These are phyloP conservation scores for Aspergillus pseudoglaucus DNA, from an alignment of 2,329 filamentous ascomycete species.

Conservation along the genomic window DNA sequence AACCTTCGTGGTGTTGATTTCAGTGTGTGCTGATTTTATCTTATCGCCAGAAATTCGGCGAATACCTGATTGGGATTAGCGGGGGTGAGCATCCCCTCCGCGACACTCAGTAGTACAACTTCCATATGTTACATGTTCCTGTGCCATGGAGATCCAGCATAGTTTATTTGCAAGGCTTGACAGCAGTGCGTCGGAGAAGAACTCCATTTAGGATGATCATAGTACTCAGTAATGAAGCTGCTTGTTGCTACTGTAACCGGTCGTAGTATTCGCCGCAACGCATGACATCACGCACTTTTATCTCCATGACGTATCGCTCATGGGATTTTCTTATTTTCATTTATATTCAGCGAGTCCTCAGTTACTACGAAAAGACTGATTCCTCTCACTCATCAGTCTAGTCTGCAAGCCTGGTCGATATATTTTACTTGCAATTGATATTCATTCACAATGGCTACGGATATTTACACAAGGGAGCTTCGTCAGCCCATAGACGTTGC, in stretches of 20 bases:
- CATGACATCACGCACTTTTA: slow-evolving; percentile 17
- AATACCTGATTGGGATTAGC: not conserved
- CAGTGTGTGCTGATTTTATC: too few relatives aligned
- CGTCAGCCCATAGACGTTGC: slow-evolving; percentile 39
- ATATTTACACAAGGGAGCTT: slow-evolving; percentile 40
- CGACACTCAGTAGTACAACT: too few relatives aligned
- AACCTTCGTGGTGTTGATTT: too few relatives aligned
- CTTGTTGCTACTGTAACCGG: not conserved
- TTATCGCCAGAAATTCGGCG: too few relatives aligned
- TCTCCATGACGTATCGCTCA: slow-evolving; percentile 13
- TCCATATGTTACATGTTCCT: too few relatives aligned
- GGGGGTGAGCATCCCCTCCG: too few relatives aligned
- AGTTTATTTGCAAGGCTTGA: not conserved
- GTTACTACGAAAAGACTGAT: not conserved
- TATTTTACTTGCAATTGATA: not conserved
- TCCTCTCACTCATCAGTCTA: not conserved
- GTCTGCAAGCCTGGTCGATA: not conserved
- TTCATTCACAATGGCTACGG: slow-evolving; percentile 24
- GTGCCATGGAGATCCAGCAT: not conserved
- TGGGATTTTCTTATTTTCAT: not conserved
- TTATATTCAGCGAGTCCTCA: not conserved
- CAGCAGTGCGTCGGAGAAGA: not conserved
- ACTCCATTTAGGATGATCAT: not conserved
- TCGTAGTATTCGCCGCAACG: not conserved
- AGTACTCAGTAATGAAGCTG: not conserved